phyloP scores from a whole-genome alignment of 73 alveolate species.

The Stentor roeselii region DNA sequence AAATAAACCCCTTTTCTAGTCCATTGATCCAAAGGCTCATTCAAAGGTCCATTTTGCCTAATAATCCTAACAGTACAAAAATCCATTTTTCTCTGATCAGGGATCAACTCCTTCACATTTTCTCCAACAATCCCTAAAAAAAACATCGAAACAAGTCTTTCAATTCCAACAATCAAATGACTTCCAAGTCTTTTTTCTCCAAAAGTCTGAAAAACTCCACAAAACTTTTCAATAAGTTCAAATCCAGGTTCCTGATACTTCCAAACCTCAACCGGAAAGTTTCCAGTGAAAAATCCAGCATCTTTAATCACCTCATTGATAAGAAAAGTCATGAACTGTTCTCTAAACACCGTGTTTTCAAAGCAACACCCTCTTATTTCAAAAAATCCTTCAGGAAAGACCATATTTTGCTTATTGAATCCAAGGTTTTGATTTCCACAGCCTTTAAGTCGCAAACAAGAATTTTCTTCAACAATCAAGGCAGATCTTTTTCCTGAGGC shows the following conservation, averaged over 20 bases:
- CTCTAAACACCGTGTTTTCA: conserved; percentile 75
- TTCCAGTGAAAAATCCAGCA: conserved; percentile 49
- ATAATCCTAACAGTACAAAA: background rate
- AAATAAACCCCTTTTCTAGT: conserved; percentile 26
- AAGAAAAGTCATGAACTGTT: conserved; percentile 51
- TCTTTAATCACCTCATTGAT: conserved; percentile 47
- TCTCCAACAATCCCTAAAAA: background rate
- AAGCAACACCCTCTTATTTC: conserved; percentile 87
- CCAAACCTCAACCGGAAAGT: conserved; percentile 70
- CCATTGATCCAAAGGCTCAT: background rate
- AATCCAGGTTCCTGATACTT: conserved; percentile 47
- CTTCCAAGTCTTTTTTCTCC: conserved; percentile 83
- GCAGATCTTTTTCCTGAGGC: conserved; percentile 74
- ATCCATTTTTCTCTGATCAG: conserved; percentile 15
- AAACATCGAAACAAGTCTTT: background rate
- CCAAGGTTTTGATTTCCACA: conserved; percentile 79
- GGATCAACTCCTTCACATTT: background rate
- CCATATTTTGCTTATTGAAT: conserved; percentile 49
- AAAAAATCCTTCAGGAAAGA: conserved; percentile 48
- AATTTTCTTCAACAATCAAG: conserved; percentile 36
- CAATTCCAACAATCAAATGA: conserved; percentile 66
- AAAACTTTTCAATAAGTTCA: conserved; percentile 65
- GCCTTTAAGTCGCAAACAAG: conserved; percentile 67
- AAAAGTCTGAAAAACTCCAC: conserved; percentile 70
- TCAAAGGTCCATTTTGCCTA: background rate